Evolutionary conservation across 2,329 filamentous ascomycete genomes (phyloP), one percentile per base, ranked within the genome.

Genomic region (Arthroderma uncinatum): DNA sequence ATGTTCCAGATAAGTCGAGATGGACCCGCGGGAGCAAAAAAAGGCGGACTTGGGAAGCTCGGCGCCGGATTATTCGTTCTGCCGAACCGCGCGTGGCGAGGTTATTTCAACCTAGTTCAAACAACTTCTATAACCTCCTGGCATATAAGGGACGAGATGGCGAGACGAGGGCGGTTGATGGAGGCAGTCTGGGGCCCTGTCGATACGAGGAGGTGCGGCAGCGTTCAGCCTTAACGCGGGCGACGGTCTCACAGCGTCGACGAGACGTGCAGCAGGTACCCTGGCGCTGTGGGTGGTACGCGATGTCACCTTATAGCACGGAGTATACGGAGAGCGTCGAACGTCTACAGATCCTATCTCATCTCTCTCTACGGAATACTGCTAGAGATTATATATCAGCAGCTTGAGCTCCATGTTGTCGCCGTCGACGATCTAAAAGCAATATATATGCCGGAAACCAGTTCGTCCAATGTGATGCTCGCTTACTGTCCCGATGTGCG

Each of bases 381-480:
- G 4, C 21, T 21, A 30, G 28, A 7, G 28, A 7, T 4, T 3
- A 12, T 47, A 23, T 47, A 47, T 23, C 40, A 47, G 40, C 40
- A 23, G 40, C 47, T 50, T 19, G 47, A 50, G 47, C 47, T 50
- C 47, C 47, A 28, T 50, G 47, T 50, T 9, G 21, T 28, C 12
- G 40, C 42, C 25, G 9, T 23, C 9, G 40, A 47, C 40, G 40
- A 47, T 47, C 40, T 2, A 50, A 50, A 50, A 50, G 47, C 47
- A 50, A 50, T 50, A 33, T 50, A 50, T 12, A 14, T 30, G 47
- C 23, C 47, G 21, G n/a, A 47, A 50, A 33, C 28, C 23, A 50
- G 28, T 33, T 50, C 47, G 47, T 50, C 47, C 47, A 50, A 50
- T 50, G 47, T 19, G 47, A 50, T 30, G 47, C n/a, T 50, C 47